phyloP scores from a whole-genome alignment of 495 filamentous ascomycete genomes.

The Neurospora sp. region DNA sequence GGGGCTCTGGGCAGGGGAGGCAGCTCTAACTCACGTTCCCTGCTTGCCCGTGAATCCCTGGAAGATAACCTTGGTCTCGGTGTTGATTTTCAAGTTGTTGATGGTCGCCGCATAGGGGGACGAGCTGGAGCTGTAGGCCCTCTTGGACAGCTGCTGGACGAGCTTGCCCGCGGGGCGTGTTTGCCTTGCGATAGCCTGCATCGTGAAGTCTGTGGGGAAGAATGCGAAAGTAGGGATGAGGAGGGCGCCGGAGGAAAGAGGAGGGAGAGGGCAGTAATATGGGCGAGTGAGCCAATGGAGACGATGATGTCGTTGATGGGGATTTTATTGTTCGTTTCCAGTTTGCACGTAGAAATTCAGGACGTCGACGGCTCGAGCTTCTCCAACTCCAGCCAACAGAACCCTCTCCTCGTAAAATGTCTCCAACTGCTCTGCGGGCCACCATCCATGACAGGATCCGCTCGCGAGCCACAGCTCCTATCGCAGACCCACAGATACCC shows the following conservation, averaged over 20 bases:
- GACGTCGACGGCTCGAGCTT: background rate
- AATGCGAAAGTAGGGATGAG: background rate
- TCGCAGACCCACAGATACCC: background rate
- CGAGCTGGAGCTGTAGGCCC: conserved; percentile 57
- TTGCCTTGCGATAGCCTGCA: conserved; percentile 40
- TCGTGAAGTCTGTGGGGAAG: conserved; percentile 11
- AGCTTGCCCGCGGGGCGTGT: conserved; percentile 34
- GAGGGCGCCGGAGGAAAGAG: background rate
- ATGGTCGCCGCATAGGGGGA: conserved; percentile 72
- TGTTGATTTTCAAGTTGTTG: conserved; percentile 84
- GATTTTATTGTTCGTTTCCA: background rate
- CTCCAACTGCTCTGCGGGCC: background rate
- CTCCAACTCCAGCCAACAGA: background rate
- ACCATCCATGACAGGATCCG: background rate
- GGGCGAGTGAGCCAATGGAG: background rate
- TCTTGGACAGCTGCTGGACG: conserved; percentile 41
- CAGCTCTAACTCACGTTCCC: conserved; percentile 69
- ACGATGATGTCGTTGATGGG: background rate
- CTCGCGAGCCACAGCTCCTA: background rate
- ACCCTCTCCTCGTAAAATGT: background rate
- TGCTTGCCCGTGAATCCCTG: conserved; percentile 98
- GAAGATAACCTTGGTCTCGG: conserved; percentile 86
- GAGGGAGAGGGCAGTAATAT: background rate
- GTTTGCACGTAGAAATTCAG: background rate
- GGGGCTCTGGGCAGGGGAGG: background rate